Conservation (phyloP, 768 basidiomycete species). For the Leccinum arenicola region DNA sequence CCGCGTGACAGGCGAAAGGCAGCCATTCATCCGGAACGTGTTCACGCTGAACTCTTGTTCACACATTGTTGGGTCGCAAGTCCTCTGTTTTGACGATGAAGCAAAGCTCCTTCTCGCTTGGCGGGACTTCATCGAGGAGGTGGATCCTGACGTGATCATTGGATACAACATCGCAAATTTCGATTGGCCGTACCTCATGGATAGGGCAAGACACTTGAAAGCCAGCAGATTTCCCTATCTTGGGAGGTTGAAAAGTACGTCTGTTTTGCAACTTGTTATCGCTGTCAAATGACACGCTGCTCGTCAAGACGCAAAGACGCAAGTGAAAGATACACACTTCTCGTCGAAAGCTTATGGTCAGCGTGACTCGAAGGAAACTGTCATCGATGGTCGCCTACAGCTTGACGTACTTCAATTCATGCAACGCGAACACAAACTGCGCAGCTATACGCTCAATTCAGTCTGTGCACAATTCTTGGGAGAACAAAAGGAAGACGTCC, state of each 20-base stretch:
- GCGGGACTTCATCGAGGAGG: constrained; percentile 84
- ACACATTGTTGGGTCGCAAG: constrained; percentile 97
- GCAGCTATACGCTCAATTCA: constrained; percentile 96
- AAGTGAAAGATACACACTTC: constrained; percentile 92
- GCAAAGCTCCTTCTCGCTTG: constrained; percentile 72
- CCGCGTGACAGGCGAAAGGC: constrained; percentile 68
- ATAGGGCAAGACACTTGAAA: constrained; percentile 84
- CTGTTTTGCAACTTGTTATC: background rate
- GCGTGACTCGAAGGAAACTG: constrained; percentile 92
- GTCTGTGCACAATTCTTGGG: constrained; percentile 97
- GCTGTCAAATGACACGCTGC: constrained; percentile 5
- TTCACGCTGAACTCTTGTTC: constrained; percentile 95
- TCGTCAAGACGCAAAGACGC: constrained; percentile 63
- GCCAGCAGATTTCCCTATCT: constrained; percentile 65
- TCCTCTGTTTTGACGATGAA: constrained; percentile 80
- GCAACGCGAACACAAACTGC: constrained; percentile 97
- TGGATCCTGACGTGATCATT: constrained; percentile 94
- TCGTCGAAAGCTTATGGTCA: constrained; percentile 97
- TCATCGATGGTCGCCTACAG: constrained; percentile 88
- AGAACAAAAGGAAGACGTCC: constrained; percentile 99
- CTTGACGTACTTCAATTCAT: constrained; percentile 96
- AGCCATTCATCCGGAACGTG: constrained; percentile 94
- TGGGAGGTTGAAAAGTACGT: constrained; percentile 70
- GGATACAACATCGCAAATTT: constrained; percentile 95
- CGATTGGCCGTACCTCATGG: constrained; percentile 95